Evolutionary conservation across 257 asterid genomes (phyloP), one percentile per base, ranked within the genome.

Genomic region (Pogostemon cablin): DNA sequence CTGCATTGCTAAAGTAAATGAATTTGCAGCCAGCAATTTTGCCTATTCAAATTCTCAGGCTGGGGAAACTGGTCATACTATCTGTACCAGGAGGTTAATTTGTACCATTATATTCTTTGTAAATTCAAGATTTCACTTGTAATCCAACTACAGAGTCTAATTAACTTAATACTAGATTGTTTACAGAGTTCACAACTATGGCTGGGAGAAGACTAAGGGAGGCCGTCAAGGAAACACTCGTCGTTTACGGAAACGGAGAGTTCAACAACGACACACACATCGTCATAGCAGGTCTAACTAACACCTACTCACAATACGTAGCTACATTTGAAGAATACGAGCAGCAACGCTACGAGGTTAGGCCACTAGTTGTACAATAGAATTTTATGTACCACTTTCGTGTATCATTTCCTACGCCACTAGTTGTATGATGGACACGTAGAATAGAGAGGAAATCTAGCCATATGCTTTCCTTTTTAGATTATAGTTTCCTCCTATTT

Each of bases 131-230:
- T 48, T 50, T 25, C 62, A n/a, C 47, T 52, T 38, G 3, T 2
- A 0, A 47, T 10, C 32, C 20, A 4, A 58, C 10, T 15, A 12
- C 10, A 0, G 58, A 52, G 35, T 52, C 35, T 35, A 52, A 12
- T 52, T 15, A 11, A 44, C 1, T 47, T 9, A 0, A 37, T 67
- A 41, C 12, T 68, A 57, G 9, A 41, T 3, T 56, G 41, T 11
- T 20, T 25, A 20, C 86, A 87, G 90, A 87, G 69, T 87, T 87
- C 68, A 87, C 93, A 52, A 84, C 93, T 47, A 87, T 87, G 90
- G 88, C 90, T 7, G 90, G 93, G 3, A 75, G 93, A 67, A 52
- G 93, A 62, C 70, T 85, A n/a, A 78, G 90, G 47, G 87, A 85
- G 67, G 87, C 82, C 1, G 87, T 87, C n/a, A 87, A 87, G 65